Percentiles rank a stretch among this genome's conserved stretches.
These are phyloP conservation scores for Bryum argenteum DNA, from an alignment of 225 moss, liverwort and hornwort species.

Conservation along the genomic window DNA sequence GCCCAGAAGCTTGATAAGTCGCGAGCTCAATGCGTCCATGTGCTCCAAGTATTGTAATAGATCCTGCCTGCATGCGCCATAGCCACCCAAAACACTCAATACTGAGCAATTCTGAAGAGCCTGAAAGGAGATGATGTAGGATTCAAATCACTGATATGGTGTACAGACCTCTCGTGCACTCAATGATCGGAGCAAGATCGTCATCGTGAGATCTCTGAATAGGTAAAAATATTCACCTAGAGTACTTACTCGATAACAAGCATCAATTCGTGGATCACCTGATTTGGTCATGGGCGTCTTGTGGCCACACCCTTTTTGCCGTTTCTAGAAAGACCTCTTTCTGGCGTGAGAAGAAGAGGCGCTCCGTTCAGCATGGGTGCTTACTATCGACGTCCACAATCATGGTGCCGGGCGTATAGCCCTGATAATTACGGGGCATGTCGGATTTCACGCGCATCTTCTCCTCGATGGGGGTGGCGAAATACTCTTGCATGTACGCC, in stretches of 20 bases:
- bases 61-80: conserved; percentile 19
- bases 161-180: too few species aligned
- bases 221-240: neutral
- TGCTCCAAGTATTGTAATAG: conserved; percentile 16
- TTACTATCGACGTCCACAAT: conserved; percentile 6
- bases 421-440: neutral
- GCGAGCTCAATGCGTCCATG: conserved; percentile 21
- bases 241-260: neutral
- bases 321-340: neutral
- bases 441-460: conserved; percentile 28
- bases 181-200: too few species aligned
- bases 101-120: neutral
- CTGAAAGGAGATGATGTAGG: too few species aligned
- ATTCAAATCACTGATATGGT: too few species aligned
- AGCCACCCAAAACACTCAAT: neutral
- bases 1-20: conserved; percentile 8
- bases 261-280: neutral
- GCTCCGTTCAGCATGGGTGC: conserved; percentile 23
- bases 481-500: conserved; percentile 1
- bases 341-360: neutral
- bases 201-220: too few species aligned
- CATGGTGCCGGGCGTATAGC: neutral
- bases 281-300: neutral
- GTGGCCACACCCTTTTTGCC: neutral
- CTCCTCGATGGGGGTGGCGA: conserved; percentile 14